Percentiles rank a stretch among this genome's conserved stretches.
phyloP scores from a whole-genome alignment of 768 basidiomycete genomes.

The Trametes cingulata region DNA sequence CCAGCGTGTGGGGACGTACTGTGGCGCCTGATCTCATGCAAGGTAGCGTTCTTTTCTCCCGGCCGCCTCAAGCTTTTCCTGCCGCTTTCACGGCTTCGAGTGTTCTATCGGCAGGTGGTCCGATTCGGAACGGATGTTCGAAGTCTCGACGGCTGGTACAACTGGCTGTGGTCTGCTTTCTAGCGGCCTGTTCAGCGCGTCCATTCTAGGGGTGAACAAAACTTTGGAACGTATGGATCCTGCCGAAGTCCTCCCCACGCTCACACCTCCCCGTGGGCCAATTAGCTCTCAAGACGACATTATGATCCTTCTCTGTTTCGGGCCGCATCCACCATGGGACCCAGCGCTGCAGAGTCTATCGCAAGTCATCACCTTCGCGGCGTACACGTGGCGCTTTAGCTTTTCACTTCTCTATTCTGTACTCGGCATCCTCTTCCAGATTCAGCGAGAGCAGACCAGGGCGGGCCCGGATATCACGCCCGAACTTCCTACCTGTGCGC shows the following conservation, averaged over 20 bases:
- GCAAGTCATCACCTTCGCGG: not conserved
- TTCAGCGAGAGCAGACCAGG: slow-evolving; percentile 4
- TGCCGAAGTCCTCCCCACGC: not conserved
- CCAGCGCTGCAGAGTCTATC: not conserved
- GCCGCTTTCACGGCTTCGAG: too few relatives aligned
- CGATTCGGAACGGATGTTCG: not conserved
- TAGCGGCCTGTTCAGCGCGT: not conserved
- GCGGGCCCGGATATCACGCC: not conserved
- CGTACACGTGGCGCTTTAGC: slow-evolving; percentile 1
- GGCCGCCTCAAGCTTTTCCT: not conserved
- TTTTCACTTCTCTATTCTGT: not conserved
- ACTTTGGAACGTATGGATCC: not conserved
- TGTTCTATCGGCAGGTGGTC: not conserved
- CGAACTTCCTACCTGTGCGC: not conserved
- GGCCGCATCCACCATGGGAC: not conserved
- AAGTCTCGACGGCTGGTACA: not conserved
- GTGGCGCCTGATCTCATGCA: not conserved
- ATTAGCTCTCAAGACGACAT: not conserved
- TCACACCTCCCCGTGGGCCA: not conserved
- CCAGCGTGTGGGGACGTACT: not conserved
- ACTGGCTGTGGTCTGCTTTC: not conserved
- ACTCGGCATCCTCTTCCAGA: slow-evolving; percentile 1
- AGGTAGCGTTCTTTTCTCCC: not conserved
- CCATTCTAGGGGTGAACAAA: not conserved
- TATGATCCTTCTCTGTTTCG: not conserved